Conservation (phyloP, 208 protist genomes). For the Leishmania lainsoni region DNA sequence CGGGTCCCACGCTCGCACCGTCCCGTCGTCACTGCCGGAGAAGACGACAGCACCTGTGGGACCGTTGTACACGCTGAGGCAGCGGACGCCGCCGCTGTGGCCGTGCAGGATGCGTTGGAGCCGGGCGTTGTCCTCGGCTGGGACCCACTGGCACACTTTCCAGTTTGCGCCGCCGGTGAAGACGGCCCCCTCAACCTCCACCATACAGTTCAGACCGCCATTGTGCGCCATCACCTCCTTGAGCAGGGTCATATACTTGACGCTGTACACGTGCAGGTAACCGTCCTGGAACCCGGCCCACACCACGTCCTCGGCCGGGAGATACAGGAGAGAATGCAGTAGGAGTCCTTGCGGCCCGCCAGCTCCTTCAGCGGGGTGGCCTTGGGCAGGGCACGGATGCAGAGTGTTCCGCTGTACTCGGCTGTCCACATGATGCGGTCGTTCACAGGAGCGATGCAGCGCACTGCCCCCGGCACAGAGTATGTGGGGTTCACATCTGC, state of each 20-base stretch:
- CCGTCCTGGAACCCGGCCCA: constrained; percentile 86
- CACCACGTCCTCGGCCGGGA: constrained; percentile 43
- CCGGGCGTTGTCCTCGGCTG: constrained; percentile 9
- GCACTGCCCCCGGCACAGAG: constrained; percentile 48
- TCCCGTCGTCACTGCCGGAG: constrained; percentile 81
- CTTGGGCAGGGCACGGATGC: constrained; percentile 66
- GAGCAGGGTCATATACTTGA: constrained; percentile 39
- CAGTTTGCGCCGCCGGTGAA: constrained; percentile 81
- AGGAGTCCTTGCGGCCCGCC: constrained; percentile 44
- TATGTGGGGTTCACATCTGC: constrained; percentile 77
- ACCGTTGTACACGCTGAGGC: constrained; percentile 53
- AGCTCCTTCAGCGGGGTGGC: constrained; percentile 63
- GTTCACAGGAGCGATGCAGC: constrained; percentile 55
- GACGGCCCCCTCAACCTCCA: constrained; percentile 59
- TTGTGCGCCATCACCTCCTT: constrained; percentile 37
- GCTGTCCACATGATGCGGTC: constrained; percentile 80
- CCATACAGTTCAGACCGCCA: constrained; percentile 33
- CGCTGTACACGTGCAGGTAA: constrained; percentile 77
- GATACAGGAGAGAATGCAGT: constrained; percentile 69
- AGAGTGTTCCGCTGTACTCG: constrained; percentile 65
- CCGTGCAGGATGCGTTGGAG: constrained; percentile 62
- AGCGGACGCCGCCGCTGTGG: constrained; percentile 69
- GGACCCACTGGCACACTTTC: constrained; percentile 76
- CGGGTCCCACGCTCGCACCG: constrained; percentile 81
- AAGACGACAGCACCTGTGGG: constrained; percentile 72